phyloP scores from a whole-genome alignment of 176 grass and related monocot genomes.

The Raddia guianensis region DNA sequence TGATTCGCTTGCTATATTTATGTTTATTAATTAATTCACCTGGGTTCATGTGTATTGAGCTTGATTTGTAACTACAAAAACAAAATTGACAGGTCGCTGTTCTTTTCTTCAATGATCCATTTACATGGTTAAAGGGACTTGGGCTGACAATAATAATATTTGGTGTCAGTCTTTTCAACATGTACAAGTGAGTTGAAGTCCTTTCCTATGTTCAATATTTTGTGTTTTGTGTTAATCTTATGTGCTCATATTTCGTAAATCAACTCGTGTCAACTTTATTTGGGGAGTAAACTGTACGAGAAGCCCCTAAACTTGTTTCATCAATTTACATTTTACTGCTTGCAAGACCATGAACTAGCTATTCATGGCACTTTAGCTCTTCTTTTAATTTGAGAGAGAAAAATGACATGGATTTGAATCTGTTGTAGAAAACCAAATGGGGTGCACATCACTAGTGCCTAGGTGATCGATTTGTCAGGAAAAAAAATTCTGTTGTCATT shows the following conservation, averaged over 20 bases:
- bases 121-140: slow-evolving; percentile 95
- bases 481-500: background rate
- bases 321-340: background rate
- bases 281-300: background rate
- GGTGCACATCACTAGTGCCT: background rate
- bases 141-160: slow-evolving; percentile 75
- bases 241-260: background rate
- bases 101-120: slow-evolving; percentile 86
- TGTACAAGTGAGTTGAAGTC: slow-evolving; percentile 83
- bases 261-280: background rate
- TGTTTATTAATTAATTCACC: slow-evolving; percentile 2
- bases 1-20: slow-evolving; percentile 1
- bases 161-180: slow-evolving; percentile 87
- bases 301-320: slow-evolving; percentile 9
- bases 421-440: background rate
- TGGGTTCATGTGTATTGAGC: slow-evolving; percentile 26
- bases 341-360: slow-evolving; percentile 7
- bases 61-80: background rate
- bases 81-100: slow-evolving; percentile 77
- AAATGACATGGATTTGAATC: background rate
- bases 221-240: background rate
- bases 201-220: slow-evolving; percentile 27
- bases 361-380: background rate
- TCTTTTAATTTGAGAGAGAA: background rate
- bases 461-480: background rate